Percentiles rank a stretch among this genome's conserved stretches.
Evolutionary conservation across 768 basidiomycete genomes (phyloP).

Genomic region (Suillus luteus): DNA sequence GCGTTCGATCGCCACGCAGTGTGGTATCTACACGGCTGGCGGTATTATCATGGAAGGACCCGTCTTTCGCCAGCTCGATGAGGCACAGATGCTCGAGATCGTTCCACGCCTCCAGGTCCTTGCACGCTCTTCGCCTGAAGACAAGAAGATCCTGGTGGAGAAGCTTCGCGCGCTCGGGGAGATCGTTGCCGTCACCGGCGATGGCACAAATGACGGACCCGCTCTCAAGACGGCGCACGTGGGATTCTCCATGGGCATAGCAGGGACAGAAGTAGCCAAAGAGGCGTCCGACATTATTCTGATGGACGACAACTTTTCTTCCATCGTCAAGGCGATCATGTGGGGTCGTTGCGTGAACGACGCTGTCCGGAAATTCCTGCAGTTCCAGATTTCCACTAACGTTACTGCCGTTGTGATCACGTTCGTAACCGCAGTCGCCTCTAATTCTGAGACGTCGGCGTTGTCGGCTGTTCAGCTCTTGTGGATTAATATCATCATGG

Average conservation of each 20-base stretch:
- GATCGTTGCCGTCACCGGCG: constrained; percentile 94
- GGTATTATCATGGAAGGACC: constrained; percentile 99
- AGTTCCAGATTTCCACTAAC: constrained; percentile 94
- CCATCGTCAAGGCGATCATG: constrained; percentile 96
- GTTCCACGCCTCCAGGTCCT: constrained; percentile 94
- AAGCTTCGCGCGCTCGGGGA: constrained; percentile 85
- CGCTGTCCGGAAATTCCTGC: constrained; percentile 94
- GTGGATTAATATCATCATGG: constrained; percentile 99
- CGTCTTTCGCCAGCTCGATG: constrained; percentile 77
- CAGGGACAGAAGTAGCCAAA: constrained; percentile 98
- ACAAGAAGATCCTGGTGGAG: constrained; percentile 92
- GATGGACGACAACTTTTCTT: constrained; percentile 97
- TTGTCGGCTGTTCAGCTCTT: constrained; percentile 94
- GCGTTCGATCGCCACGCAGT: constrained; percentile 94
- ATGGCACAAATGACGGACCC: constrained; percentile 97
- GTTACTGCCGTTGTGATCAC: constrained; percentile 95
- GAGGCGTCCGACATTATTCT: constrained; percentile 99
- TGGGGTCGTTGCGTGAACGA: constrained; percentile 99
- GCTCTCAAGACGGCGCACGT: constrained; percentile 95
- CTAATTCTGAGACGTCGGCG: constrained; percentile 75
- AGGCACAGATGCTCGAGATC: constrained; percentile 73
- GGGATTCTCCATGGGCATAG: constrained; percentile 95
- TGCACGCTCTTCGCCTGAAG: constrained; percentile 95
- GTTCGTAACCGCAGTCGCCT: constrained; percentile 86
- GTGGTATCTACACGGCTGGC: constrained; percentile 91